phyloP scores from a whole-genome alignment of 139 green algal species.

The Pleodorina starrii region DNA sequence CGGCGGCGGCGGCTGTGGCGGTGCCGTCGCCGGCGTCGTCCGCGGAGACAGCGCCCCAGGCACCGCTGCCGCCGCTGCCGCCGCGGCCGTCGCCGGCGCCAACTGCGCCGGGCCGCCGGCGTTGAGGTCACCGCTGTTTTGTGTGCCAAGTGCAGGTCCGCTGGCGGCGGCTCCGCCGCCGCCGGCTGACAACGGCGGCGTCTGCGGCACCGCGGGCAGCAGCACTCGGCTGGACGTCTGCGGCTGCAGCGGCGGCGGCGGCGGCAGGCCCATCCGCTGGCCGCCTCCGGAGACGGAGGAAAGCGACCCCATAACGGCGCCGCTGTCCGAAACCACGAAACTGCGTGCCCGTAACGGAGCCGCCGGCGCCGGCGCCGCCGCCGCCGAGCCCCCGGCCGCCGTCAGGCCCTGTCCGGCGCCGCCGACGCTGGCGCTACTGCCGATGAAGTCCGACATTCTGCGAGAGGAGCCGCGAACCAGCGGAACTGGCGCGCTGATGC shows the following conservation, averaged over 20 bases:
- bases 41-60: not conserved
- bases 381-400: not conserved
- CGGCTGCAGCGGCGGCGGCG: not conserved
- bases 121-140: not conserved
- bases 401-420: not conserved
- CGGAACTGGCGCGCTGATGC: not conserved
- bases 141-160: too few species aligned
- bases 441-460: constrained; percentile 33
- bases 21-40: not conserved
- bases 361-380: not conserved
- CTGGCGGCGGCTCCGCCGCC: too few species aligned
- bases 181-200: not conserved
- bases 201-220: not conserved
- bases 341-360: not conserved
- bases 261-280: not conserved
- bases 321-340: not conserved
- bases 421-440: not conserved
- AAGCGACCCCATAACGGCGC: not conserved
- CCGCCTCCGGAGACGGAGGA: too few species aligned
- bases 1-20: not conserved
- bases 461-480: not conserved
- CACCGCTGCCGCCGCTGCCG: not conserved
- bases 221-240: not conserved
- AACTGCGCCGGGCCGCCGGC: too few species aligned
- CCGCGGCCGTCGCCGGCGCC: not conserved